These are phyloP conservation scores for Leccinum pachyderme DNA, from an alignment of 1,284 basidiomycete species.

Conservation along the genomic window DNA sequence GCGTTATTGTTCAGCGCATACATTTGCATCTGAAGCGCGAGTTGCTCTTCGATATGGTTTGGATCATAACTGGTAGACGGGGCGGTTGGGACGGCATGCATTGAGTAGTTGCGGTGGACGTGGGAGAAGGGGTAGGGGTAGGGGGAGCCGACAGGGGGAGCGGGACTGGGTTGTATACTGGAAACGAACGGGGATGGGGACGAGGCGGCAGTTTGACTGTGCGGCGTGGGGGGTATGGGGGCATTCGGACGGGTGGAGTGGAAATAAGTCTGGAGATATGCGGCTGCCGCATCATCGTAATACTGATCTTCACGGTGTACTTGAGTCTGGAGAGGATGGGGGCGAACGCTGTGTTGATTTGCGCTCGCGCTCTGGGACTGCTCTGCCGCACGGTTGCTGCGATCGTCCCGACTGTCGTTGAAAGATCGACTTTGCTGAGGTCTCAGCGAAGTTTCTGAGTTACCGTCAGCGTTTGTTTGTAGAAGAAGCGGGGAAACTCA, in stretches of 20 bases:
- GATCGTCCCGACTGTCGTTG: constrained; percentile 20
- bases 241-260: constrained; percentile 62
- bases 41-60: constrained; percentile 62
- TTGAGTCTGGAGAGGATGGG: constrained; percentile 32
- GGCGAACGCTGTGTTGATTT: constrained; percentile 16
- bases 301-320: constrained; percentile 30
- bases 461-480: constrained; percentile 16
- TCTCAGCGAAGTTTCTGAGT: constrained; percentile 15
- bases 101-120: constrained; percentile 52
- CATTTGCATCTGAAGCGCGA: constrained; percentile 70
- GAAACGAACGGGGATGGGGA: constrained; percentile 62
- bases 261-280: constrained; percentile 58
- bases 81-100: constrained; percentile 38
- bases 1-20: constrained; percentile 70
- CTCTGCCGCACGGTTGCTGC: constrained; percentile 19
- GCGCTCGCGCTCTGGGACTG: constrained; percentile 11
- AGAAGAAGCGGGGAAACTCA: constrained; percentile 21
- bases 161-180: constrained; percentile 45
- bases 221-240: constrained; percentile 73
- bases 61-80: constrained; percentile 49
- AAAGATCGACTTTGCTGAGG: constrained; percentile 21
- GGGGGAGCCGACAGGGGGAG: constrained; percentile 60
- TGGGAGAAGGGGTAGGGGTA: constrained; percentile 75
- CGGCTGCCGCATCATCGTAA: constrained; percentile 53
- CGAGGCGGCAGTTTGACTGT: constrained; percentile 67